Conservation (phyloP, 495 filamentous ascomycete genomes). For the Articulospora tetracladia region DNA sequence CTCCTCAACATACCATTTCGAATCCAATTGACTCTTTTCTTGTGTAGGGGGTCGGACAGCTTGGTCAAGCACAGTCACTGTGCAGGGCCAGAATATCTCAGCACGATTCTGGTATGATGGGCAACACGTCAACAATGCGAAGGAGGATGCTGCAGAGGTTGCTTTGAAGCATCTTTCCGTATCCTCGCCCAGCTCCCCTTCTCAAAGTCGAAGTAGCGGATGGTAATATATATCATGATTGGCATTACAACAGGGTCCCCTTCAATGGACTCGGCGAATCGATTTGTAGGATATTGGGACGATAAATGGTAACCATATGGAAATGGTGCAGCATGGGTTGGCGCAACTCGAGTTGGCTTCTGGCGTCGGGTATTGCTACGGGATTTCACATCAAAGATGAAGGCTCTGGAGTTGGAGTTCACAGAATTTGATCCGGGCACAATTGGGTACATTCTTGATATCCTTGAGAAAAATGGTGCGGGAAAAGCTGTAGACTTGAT, state of each 20-base stretch:
- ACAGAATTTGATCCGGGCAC: slow-evolving; percentile 9
- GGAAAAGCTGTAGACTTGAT: slow-evolving; percentile 22
- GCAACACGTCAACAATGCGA: slow-evolving; percentile 78
- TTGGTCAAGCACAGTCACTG: slow-evolving; percentile 72
- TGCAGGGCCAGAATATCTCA: slow-evolving; percentile 48
- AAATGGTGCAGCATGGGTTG: slow-evolving; percentile 26
- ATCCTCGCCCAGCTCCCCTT: slow-evolving; percentile 25
- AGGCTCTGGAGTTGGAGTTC: slow-evolving; percentile 20
- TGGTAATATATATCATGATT: slow-evolving; percentile 15
- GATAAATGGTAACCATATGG: slow-evolving; percentile 19
- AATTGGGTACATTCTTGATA: slow-evolving; percentile 5
- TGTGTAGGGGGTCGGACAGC: slow-evolving; percentile 78
- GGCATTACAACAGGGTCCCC: background rate
- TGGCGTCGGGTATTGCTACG: slow-evolving; percentile 26
- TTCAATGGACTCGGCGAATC: slow-evolving; percentile 4
- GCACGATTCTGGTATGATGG: slow-evolving; percentile 94
- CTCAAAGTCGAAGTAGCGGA: slow-evolving; percentile 22
- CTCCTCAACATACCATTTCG: background rate
- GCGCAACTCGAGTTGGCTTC: slow-evolving; percentile 23
- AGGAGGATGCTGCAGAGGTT: slow-evolving; percentile 83
- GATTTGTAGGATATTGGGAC: slow-evolving; percentile 25
- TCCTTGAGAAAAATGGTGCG: background rate
- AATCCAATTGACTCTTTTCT: slow-evolving; percentile 16
- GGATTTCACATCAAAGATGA: slow-evolving; percentile 18
- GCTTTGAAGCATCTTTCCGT: slow-evolving; percentile 49